Base-by-base conservation (phyloP, 1,284 basidiomycete genomes). In the Puccinia triticina region DNA sequence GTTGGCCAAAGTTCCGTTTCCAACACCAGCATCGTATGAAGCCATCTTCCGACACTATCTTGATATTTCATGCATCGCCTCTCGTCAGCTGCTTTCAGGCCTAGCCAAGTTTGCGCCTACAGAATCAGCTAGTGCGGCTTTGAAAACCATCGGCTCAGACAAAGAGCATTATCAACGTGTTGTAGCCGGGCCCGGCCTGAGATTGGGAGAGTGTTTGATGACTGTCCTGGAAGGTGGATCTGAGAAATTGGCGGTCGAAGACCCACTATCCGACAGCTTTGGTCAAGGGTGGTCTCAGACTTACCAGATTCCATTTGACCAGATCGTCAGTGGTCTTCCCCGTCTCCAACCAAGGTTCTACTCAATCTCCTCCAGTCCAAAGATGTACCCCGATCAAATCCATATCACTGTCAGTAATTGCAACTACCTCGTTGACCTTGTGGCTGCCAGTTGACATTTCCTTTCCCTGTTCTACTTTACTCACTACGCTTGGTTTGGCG, bases 1-100 rank as follows among this genome's bases (percentile, higher is more conserved):
- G 34, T 90, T 99, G 29, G 97, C 97, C 83, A 99, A 99, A 88
- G 96, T 98, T 83, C 96, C 96, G 23, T 99, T 99, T 92, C 96
- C 97, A 32, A 92, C 94, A 37, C 96, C 96, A 1, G 96, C 96
- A 0, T 98, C 96, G 1, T 98, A 98, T 87, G 91, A 91, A 85
- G 93, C 95, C 79, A 93, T 98, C 84, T 92, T 98, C 85, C 92
- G 96, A 74, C 94, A 99, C 89, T 99, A 99, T 88, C 92, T 98
- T 87, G 96, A 99, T 87, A 95, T 98, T 86, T 94, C 92, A 85
- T 93, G 94, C 64, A 91, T 94, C 77, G 94, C 93, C 21, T 94
- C 94, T 88, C 93, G 96, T 88, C 96, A 98, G 88, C 92, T 95
- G 83, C 91, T 98, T 55, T 93, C 93, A 76, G 90, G 91, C 77